Conservation (phyloP, 2,329 filamentous ascomycete genomes). For the Trichoderma asperellum region DNA sequence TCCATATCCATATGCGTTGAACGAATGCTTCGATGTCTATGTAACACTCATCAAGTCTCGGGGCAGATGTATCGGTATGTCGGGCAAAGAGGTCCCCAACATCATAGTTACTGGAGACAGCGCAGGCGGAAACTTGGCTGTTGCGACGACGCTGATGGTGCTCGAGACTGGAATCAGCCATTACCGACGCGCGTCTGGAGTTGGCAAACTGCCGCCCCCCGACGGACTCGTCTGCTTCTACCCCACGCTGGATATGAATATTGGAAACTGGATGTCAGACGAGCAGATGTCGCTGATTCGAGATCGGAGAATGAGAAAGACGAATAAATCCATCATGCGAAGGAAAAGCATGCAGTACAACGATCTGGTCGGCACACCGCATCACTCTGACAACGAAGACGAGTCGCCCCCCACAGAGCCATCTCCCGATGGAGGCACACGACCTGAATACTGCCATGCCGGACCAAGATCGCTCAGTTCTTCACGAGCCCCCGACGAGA, state of each 20-base stretch:
- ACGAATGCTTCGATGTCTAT: constrained; percentile 56
- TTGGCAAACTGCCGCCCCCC: constrained; percentile 69
- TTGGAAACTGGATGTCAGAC: constrained; percentile 98
- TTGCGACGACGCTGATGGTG: constrained; percentile 85
- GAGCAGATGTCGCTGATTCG: constrained; percentile 95
- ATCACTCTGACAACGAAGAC: constrained; percentile 75
- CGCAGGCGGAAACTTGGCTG: constrained; percentile 53
- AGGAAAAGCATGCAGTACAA: constrained; percentile 90
- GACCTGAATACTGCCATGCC: constrained; percentile 56
- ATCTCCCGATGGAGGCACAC: constrained; percentile 37
- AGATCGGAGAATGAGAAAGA: constrained; percentile 76
- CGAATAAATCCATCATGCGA: constrained; percentile 76
- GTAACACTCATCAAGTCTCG: constrained; percentile 44
- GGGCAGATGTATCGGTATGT: constrained; percentile 51
- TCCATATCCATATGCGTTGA: constrained; percentile 53
- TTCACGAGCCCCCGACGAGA: constrained; percentile 30
- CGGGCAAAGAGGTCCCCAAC: constrained; percentile 44
- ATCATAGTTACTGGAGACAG: constrained; percentile 55
- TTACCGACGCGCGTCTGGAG: constrained; percentile 37
- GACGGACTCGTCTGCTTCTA: constrained; percentile 86
- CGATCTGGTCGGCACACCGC: constrained; percentile 79
- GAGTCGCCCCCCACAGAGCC: constrained; percentile 47
- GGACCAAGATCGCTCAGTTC: constrained; percentile 44
- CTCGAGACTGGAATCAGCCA: constrained; percentile 68
- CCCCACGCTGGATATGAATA: constrained; percentile 92